phyloP scores from a whole-genome alignment of 129 eudicot genomes.

The Pseudognaphalium luteoalbum region DNA sequence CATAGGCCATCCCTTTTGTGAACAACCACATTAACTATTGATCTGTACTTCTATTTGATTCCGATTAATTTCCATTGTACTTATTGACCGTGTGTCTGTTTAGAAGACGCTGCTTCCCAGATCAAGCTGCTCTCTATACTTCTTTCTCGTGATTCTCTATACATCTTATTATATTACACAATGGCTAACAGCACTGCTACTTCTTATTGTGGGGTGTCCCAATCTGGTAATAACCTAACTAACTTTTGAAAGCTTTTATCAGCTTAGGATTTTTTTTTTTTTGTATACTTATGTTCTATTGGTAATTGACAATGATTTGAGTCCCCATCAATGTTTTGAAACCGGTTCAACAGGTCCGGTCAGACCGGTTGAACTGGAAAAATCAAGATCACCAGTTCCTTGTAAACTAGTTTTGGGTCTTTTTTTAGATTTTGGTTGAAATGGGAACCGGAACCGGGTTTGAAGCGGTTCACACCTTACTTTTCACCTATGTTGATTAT shows the following conservation, averaged over 20 bases:
- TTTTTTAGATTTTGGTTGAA: too few relatives aligned
- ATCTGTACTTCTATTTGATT: too few relatives aligned
- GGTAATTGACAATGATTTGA: neutral
- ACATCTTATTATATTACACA: constrained; percentile 13
- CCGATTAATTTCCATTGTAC: too few relatives aligned
- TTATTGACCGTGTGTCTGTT: neutral
- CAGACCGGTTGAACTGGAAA: too few relatives aligned
- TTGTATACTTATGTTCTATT: too few relatives aligned
- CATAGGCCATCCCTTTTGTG: too few relatives aligned
- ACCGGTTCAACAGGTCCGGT: too few relatives aligned
- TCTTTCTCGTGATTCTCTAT: constrained; percentile 8
- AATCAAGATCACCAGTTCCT: too few relatives aligned
- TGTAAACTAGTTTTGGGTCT: too few relatives aligned
- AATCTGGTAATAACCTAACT: constrained; percentile 20
- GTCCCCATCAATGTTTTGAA: neutral
- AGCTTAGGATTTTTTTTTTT: neutral
- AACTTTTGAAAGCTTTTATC: neutral
- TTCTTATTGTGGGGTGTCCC: constrained; percentile 51
- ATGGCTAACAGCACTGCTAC: constrained; percentile 53
- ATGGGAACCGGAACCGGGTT: too few relatives aligned
- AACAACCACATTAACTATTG: too few relatives aligned
- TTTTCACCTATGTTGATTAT: constrained; percentile 4
- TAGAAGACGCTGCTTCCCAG: constrained; percentile 3
- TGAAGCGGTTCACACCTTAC: too few relatives aligned
- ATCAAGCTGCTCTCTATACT: constrained; percentile 1